Percentiles rank a stretch among this genome's conserved stretches.
Evolutionary conservation across 192 early-diverging fungal species (phyloP).

Genomic region (Podila epigama): DNA sequence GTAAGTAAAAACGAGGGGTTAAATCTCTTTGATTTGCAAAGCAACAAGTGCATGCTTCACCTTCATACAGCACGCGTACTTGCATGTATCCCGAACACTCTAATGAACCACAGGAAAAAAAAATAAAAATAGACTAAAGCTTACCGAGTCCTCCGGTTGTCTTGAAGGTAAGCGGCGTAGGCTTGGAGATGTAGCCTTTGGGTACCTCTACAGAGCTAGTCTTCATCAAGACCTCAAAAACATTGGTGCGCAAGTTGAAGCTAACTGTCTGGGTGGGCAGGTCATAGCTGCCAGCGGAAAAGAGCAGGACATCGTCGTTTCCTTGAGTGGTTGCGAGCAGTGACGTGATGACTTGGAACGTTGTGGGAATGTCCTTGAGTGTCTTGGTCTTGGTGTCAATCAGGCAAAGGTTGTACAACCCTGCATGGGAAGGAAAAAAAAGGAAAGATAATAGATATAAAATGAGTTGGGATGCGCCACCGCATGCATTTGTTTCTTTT

Average conservation of each 20-base stretch:
- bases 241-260: conserved; percentile 40
- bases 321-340: conserved; percentile 18
- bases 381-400: conserved; percentile 33
- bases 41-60: too few relatives aligned
- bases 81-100: background rate
- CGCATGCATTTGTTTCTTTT: too few relatives aligned
- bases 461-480: too few relatives aligned
- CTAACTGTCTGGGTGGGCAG: conserved; percentile 20
- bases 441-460: background rate
- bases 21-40: too few relatives aligned
- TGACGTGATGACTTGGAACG: conserved; percentile 26
- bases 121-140: too few relatives aligned
- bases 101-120: too few relatives aligned
- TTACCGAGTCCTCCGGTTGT: conserved; percentile 54
- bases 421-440: background rate
- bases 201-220: conserved; percentile 38
- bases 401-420: conserved; percentile 10
- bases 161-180: conserved; percentile 66
- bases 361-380: conserved; percentile 32
- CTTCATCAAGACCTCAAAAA: conserved; percentile 30
- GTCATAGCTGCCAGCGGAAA: conserved; percentile 36
- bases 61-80: too few relatives aligned
- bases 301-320: conserved; percentile 27
- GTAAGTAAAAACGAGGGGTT: background rate
- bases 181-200: conserved; percentile 65